These are phyloP conservation scores for Colletotrichum nymphaeae DNA, from an alignment of 2,329 filamentous ascomycete species.

Conservation along the genomic window DNA sequence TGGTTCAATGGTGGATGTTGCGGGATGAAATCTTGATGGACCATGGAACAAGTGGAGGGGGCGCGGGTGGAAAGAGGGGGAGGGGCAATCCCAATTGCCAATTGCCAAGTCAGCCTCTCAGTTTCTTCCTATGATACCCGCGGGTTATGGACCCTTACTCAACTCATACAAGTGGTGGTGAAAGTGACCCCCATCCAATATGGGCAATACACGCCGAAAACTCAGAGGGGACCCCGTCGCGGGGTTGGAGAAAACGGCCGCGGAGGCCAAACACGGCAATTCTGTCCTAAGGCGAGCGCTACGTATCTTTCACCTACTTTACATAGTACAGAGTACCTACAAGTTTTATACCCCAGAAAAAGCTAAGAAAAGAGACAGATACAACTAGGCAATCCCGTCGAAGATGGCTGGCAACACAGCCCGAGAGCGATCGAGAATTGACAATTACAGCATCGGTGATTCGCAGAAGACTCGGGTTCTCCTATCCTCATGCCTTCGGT, in stretches of 20 bases:
- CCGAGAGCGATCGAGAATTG: background rate
- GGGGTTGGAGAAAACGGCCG: conserved; percentile 22
- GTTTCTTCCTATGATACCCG: background rate
- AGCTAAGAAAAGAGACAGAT: background rate
- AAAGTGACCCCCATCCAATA: conserved; percentile 24
- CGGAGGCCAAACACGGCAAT: conserved; percentile 25
- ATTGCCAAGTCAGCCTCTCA: background rate
- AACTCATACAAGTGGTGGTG: background rate
- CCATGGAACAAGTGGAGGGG: conserved; percentile 5
- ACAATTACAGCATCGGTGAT: background rate
- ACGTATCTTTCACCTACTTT: background rate
- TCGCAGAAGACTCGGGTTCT: conserved; percentile 12
- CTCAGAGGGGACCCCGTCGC: background rate
- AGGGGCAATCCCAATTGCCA: conserved; percentile 10
- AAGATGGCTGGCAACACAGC: background rate
- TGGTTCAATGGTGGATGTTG: background rate
- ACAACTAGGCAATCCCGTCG: background rate
- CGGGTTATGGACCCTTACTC: background rate
- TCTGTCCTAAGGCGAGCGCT: conserved; percentile 9
- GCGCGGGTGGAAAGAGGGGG: conserved; percentile 3
- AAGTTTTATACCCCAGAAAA: background rate
- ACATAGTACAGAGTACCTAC: too few species aligned
- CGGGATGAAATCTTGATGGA: background rate
- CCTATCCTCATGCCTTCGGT: background rate
- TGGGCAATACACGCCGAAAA: conserved; percentile 27